These are phyloP conservation scores for Podosphaera leucotricha DNA, from an alignment of 2,329 filamentous ascomycete genomes.

Conservation along the genomic window DNA sequence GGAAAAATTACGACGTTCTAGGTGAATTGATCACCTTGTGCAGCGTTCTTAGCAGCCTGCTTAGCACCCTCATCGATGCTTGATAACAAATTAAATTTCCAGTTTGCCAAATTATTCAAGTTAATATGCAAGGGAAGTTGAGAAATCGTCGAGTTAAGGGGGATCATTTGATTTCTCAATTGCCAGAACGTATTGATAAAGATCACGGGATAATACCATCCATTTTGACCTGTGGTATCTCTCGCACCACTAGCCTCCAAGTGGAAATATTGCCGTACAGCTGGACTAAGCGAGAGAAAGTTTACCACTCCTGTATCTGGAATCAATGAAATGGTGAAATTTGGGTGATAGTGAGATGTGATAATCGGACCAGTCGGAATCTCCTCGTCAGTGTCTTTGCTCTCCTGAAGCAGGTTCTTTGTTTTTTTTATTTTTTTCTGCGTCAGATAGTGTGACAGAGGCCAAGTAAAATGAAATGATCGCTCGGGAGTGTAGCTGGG, in stretches of 20 bases:
- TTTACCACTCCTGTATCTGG: constrained; percentile 51
- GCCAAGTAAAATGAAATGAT: constrained; percentile 65
- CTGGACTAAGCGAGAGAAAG: constrained; percentile 44
- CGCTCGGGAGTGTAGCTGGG: constrained; percentile 47
- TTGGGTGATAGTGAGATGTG: constrained; percentile 80
- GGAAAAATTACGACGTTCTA: background rate
- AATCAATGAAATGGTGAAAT: constrained; percentile 72
- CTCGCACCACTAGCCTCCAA: constrained; percentile 62
- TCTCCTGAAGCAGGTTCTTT: constrained; percentile 50
- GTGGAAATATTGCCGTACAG: constrained; percentile 52
- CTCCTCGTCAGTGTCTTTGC: constrained; percentile 19
- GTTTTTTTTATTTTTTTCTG: constrained; percentile 83
- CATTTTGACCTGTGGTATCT: constrained; percentile 64
- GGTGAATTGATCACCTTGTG: constrained; percentile 32
- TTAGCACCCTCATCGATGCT: constrained; percentile 75
- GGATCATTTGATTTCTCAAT: constrained; percentile 69
- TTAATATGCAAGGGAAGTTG: constrained; percentile 63
- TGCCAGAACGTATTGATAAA: constrained; percentile 98
- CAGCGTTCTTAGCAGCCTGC: constrained; percentile 55
- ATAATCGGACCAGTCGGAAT: constrained; percentile 42
- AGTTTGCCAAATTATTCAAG: constrained; percentile 57
- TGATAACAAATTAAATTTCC: constrained; percentile 75
- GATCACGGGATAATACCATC: constrained; percentile 80
- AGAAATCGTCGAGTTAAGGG: constrained; percentile 74
- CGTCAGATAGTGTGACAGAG: constrained; percentile 68